These are phyloP conservation scores for Cardiospermum halicacabum DNA, from an alignment of 345 rosid species.

Conservation along the genomic window DNA sequence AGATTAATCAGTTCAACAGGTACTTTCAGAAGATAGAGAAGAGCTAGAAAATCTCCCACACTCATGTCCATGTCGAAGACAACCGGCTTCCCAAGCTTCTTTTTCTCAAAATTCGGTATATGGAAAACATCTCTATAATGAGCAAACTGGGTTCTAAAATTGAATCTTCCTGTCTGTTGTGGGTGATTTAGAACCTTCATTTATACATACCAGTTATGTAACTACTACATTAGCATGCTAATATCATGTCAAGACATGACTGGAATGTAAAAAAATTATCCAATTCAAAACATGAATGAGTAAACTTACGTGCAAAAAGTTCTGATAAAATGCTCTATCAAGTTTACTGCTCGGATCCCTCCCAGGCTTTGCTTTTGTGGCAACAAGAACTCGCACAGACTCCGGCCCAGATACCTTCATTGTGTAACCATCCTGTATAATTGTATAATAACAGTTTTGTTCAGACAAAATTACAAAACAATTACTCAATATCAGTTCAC, in stretches of 20 bases:
- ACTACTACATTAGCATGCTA: no score
- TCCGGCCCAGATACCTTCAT: constrained; percentile 49
- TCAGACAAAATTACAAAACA: no score
- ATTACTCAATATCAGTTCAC: no score
- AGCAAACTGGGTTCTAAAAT: constrained; percentile 68
- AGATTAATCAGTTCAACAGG: constrained; percentile 65
- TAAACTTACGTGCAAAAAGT: constrained; percentile 74
- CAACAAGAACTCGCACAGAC: constrained; percentile 73
- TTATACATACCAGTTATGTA: background rate
- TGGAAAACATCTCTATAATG: constrained; percentile 51
- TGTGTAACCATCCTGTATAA: constrained; percentile 88
- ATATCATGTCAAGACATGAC: no score
- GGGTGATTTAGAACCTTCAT: constrained; percentile 54
- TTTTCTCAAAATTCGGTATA: constrained; percentile 51
- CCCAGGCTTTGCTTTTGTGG: constrained; percentile 62
- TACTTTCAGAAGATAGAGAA: constrained; percentile 77
- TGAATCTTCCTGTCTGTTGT: constrained; percentile 56
- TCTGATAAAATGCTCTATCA: constrained; percentile 56
- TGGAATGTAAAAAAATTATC: no score
- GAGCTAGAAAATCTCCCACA: constrained; percentile 5
- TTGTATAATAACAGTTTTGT: background rate
- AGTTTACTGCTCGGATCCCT: constrained; percentile 39
- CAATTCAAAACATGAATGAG: no score
- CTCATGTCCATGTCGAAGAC: constrained; percentile 73
- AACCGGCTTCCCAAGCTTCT: constrained; percentile 60